Percentiles rank a stretch among this genome's conserved stretches.
phyloP scores from a whole-genome alignment of 345 rosid species.

The Geranium rotundifolium region DNA sequence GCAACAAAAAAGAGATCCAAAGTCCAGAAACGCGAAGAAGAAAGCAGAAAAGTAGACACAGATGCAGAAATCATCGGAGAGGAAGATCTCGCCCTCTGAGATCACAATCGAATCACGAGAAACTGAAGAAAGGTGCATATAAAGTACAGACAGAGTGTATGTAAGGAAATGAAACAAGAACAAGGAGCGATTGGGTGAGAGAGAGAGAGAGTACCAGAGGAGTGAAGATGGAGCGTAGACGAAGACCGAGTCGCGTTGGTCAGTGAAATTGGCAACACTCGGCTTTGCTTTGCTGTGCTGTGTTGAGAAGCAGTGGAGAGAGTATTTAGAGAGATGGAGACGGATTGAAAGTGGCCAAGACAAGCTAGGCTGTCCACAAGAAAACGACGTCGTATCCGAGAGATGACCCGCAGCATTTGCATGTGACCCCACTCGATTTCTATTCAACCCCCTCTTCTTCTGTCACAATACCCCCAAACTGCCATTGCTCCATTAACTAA shows the following conservation, averaged over 20 bases:
- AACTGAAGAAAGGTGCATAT: not conserved
- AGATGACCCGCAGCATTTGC: too few relatives aligned
- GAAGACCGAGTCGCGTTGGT: not conserved
- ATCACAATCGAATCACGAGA: not conserved
- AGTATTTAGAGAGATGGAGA: not conserved
- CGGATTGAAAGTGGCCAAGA: too few relatives aligned
- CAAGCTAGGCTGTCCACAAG: too few relatives aligned
- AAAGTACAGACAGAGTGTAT: not conserved
- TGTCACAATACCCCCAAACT: too few relatives aligned
- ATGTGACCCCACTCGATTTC: too few relatives aligned
- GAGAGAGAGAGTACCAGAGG: not conserved
- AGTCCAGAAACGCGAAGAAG: not conserved
- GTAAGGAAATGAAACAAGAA: not conserved
- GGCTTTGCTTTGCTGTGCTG: not conserved
- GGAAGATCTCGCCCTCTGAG: not conserved
- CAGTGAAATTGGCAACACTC: not conserved
- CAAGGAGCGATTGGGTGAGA: not conserved
- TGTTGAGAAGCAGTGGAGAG: not conserved
- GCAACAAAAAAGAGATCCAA: not conserved
- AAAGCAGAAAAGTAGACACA: not conserved
- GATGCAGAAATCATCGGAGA: not conserved
- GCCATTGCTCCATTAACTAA: too few relatives aligned
- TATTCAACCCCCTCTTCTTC: too few relatives aligned
- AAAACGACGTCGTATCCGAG: too few relatives aligned
- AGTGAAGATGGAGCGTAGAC: not conserved